phyloP scores from a whole-genome alignment of 495 filamentous ascomycete species.

The Penicillium silybi region DNA sequence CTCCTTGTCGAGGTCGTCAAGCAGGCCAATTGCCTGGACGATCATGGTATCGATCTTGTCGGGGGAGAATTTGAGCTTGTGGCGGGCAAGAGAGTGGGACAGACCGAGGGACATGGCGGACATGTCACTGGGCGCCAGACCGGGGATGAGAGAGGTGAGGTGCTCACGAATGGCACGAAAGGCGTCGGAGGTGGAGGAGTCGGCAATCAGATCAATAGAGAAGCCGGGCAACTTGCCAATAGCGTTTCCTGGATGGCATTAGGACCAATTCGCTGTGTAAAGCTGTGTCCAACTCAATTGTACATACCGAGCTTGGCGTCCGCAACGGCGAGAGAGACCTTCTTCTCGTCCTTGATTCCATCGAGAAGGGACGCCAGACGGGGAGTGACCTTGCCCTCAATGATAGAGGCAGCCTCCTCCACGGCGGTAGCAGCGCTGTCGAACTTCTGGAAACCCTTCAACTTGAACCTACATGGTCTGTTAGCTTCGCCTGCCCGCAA shows the following conservation, averaged over 20 bases:
- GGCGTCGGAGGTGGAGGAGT: constrained; percentile 79
- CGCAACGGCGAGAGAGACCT: constrained; percentile 89
- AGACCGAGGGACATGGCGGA: constrained; percentile 92
- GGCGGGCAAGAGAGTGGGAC: constrained; percentile 94
- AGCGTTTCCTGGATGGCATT: constrained; percentile 54
- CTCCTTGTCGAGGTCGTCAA: constrained; percentile 98
- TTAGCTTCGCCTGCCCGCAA: constrained; percentile 26
- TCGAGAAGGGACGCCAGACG: constrained; percentile 78
- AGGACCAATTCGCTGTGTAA: constrained; percentile 5
- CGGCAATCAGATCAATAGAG: constrained; percentile 78
- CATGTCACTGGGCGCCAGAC: constrained; percentile 77
- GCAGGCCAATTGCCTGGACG: constrained; percentile 87
- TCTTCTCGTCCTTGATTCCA: constrained; percentile 95
- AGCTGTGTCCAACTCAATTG: background rate
- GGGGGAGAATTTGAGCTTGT: constrained; percentile 97
- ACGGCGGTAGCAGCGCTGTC: constrained; percentile 82
- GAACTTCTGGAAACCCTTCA: constrained; percentile 97
- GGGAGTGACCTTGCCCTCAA: constrained; percentile 95
- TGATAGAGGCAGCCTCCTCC: constrained; percentile 80
- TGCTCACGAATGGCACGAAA: constrained; percentile 92
- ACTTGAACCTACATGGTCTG: constrained; percentile 63
- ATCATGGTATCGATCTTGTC: constrained; percentile 99
- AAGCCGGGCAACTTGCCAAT: constrained; percentile 91
- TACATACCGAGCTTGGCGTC: constrained; percentile 83
- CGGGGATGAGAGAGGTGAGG: constrained; percentile 85